phyloP scores from a whole-genome alignment of 495 filamentous ascomycete genomes.

The Bacidia rubella region DNA sequence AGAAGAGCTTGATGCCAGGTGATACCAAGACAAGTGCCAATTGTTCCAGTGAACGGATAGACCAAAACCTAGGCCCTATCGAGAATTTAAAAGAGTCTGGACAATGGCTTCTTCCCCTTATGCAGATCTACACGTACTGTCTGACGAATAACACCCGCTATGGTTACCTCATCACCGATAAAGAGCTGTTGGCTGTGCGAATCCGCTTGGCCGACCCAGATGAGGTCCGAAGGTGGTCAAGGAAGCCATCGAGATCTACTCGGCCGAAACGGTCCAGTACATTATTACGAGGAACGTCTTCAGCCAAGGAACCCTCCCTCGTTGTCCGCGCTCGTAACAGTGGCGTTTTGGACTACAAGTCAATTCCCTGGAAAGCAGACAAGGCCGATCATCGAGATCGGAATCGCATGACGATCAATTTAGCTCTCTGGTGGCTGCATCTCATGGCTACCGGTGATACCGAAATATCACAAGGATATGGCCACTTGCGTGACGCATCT shows the following conservation, averaged over 20 bases:
- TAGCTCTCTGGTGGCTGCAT: not conserved
- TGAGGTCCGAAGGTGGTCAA: too few species aligned
- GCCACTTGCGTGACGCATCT: not conserved
- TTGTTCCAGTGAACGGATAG: not conserved
- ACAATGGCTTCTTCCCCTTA: not conserved
- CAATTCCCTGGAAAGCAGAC: not conserved
- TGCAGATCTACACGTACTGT: slow-evolving; percentile 4
- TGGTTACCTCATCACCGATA: not conserved
- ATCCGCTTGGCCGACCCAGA: not conserved
- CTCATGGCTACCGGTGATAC: not conserved
- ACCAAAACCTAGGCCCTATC: not conserved
- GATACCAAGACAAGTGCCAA: slow-evolving; percentile 1
- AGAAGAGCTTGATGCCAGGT: slow-evolving; percentile 2
- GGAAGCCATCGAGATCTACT: too few species aligned
- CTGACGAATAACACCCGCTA: not conserved
- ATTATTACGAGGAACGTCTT: too few species aligned
- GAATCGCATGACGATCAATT: not conserved
- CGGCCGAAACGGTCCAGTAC: too few species aligned
- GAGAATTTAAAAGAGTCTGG: not conserved
- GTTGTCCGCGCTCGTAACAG: not conserved
- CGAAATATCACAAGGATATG: not conserved
- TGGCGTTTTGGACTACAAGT: not conserved
- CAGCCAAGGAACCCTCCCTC: too few species aligned
- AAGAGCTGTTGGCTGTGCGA: not conserved
- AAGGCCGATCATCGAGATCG: not conserved